Percentiles rank a stretch among this genome's conserved stretches.
phyloP scores from a whole-genome alignment of 2,329 filamentous ascomycete genomes.

The Nothomitra cinnamomea region DNA sequence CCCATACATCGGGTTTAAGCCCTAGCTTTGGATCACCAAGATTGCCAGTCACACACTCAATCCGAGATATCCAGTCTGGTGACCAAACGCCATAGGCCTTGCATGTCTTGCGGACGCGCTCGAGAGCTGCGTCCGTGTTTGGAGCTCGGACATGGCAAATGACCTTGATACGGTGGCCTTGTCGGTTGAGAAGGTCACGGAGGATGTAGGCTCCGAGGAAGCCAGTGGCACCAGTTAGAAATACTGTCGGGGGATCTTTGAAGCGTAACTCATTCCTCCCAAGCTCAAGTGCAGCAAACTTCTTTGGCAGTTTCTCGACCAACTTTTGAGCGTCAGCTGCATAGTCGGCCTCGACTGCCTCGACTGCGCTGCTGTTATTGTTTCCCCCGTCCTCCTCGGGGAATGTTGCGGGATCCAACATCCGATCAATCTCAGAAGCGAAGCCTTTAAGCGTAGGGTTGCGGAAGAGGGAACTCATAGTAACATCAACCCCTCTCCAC shows the following conservation, averaged over 20 bases:
- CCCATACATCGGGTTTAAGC: conserved; percentile 48
- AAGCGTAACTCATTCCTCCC: conserved; percentile 7
- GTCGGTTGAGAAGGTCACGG: conserved; percentile 51
- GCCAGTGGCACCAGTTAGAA: conserved; percentile 79
- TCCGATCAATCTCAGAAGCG: conserved; percentile 33
- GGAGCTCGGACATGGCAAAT: conserved; percentile 62
- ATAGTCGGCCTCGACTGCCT: conserved; percentile 4
- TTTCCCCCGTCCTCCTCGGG: background rate
- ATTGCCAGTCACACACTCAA: conserved; percentile 57
- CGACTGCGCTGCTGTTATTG: background rate
- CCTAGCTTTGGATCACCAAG: conserved; percentile 57
- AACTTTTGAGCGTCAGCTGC: conserved; percentile 6
- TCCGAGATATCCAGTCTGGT: conserved; percentile 44
- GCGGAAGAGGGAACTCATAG: conserved; percentile 54
- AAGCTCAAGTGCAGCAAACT: background rate
- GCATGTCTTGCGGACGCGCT: conserved; percentile 49
- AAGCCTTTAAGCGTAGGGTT: conserved; percentile 44
- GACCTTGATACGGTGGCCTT: conserved; percentile 38
- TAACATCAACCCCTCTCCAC: conserved; percentile 44
- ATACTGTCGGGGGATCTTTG: conserved; percentile 38
- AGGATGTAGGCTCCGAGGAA: conserved; percentile 75
- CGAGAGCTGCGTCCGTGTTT: conserved; percentile 39
- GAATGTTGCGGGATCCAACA: background rate
- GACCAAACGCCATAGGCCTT: conserved; percentile 69
- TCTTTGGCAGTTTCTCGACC: conserved; percentile 4